These are phyloP conservation scores for Fusarium camptoceras DNA, from an alignment of 2,329 filamentous ascomycete species.

Conservation along the genomic window DNA sequence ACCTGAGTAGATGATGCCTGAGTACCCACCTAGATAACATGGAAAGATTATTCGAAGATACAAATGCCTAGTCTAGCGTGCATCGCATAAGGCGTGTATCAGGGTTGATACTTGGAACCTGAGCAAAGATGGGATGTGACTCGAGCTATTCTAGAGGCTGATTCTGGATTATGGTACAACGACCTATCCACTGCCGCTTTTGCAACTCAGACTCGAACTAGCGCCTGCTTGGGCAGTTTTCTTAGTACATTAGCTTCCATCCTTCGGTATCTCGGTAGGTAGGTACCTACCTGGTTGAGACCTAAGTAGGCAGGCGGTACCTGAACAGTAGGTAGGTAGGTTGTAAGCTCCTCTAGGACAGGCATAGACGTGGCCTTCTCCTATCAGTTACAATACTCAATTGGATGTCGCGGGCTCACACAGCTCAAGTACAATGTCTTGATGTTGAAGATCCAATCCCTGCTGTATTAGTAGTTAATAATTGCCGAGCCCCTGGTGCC, in stretches of 20 bases:
- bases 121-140: neutral
- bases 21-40: neutral
- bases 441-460: neutral
- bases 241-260: neutral
- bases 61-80: neutral
- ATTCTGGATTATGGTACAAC: neutral
- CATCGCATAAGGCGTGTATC: neutral
- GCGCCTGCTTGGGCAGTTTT: neutral
- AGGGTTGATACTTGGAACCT: neutral
- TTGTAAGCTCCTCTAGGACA: neutral
- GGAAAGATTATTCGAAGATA: neutral
- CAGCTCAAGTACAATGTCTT: neutral
- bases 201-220: neutral
- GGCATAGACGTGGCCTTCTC: neutral
- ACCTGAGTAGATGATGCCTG: neutral
- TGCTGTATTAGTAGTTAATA: neutral
- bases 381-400: neutral
- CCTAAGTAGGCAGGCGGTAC: neutral
- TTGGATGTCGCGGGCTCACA: neutral
- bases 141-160: neutral
- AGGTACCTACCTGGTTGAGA: neutral
- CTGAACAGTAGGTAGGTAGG: neutral
- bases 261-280: neutral
- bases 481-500: neutral
- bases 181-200: neutral